phyloP scores from a whole-genome alignment of 495 filamentous ascomycete genomes.

The Tuber borchii region DNA sequence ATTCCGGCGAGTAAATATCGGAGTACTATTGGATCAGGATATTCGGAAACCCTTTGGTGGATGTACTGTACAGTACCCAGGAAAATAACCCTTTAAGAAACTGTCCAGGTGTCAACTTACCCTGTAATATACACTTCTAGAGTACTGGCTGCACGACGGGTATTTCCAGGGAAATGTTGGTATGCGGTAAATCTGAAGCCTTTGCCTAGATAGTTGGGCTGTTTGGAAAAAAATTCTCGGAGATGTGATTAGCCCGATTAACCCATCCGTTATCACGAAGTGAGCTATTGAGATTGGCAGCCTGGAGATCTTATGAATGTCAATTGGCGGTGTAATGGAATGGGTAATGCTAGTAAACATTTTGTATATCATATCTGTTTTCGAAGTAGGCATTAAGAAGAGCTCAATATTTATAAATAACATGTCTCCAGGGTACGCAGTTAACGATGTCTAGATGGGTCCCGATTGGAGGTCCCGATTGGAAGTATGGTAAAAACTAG shows the following conservation, averaged over 20 bases:
- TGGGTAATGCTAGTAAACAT: conserved; percentile 8
- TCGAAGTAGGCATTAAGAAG: background rate
- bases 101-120: conserved; percentile 41
- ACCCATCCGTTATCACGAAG: conserved; percentile 56
- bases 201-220: conserved; percentile 47
- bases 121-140: conserved; percentile 13
- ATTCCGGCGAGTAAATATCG: conserved; percentile 51
- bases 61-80: conserved; percentile 52
- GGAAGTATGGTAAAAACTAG: conserved; percentile 11
- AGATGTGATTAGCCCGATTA: conserved; percentile 58
- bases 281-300: background rate
- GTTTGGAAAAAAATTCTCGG: conserved; percentile 58
- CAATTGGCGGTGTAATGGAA: conserved; percentile 13
- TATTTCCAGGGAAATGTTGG: conserved; percentile 51
- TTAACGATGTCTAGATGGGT: no score
- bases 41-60: conserved; percentile 46
- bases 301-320: conserved; percentile 9
- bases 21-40: conserved; percentile 45
- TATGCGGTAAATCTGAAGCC: conserved; percentile 53
- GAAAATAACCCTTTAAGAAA: conserved; percentile 51
- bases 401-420: conserved; percentile 6
- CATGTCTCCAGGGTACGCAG: background rate
- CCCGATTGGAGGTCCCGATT: conserved; percentile 12
- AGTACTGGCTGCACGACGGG: conserved; percentile 47
- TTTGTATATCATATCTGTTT: background rate